A percentile compares a stretch with the other conserved stretches of the same genome.
phyloP scores from a whole-genome alignment of 2,329 filamentous ascomycete genomes.

The Mariannaea elegans region DNA sequence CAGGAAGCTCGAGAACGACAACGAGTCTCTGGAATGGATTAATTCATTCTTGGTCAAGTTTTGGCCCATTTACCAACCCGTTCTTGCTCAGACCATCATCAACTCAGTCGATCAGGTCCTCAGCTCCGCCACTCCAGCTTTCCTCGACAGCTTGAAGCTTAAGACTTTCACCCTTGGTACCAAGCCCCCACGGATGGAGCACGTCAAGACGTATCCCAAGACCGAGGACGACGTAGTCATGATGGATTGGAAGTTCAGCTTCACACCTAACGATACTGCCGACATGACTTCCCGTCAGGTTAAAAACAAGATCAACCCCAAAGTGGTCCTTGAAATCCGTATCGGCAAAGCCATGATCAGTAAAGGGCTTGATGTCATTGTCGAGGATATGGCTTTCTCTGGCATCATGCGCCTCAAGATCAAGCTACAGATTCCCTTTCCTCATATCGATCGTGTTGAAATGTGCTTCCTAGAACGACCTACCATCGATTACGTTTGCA shows the following conservation, averaged over 20 bases:
- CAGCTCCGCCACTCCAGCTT: slow-evolving; percentile 88
- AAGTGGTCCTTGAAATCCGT: slow-evolving; percentile 92
- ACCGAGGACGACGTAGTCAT: slow-evolving; percentile 94
- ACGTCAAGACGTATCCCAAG: slow-evolving; percentile 98
- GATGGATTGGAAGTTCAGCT: slow-evolving; percentile 99
- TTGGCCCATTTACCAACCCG: slow-evolving; percentile 98
- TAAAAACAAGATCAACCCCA: slow-evolving; percentile 96
- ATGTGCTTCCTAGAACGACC: slow-evolving; percentile 93
- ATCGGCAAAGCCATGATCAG: slow-evolving; percentile 96
- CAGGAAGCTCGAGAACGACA: slow-evolving; percentile 86
- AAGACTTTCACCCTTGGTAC: slow-evolving; percentile 94
- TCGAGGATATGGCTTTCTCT: slow-evolving; percentile 96
- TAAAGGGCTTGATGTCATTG: slow-evolving; percentile 96
- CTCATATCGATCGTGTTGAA: slow-evolving; percentile 92
- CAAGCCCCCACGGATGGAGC: slow-evolving; percentile 94
- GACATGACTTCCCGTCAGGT: slow-evolving; percentile 92
- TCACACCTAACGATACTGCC: slow-evolving; percentile 92
- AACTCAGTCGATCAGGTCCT: slow-evolving; percentile 95
- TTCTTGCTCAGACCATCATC: slow-evolving; percentile 90
- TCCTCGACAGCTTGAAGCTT: slow-evolving; percentile 92
- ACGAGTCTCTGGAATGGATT: slow-evolving; percentile 97
- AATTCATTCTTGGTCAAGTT: slow-evolving; percentile 99
- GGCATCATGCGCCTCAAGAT: slow-evolving; percentile 97
- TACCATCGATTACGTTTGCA: slow-evolving; percentile 95
- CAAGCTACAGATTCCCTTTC: slow-evolving; percentile 95